Evolutionary conservation across 2,329 filamentous ascomycete species (phyloP).

Genomic region (Stagonosporopsis tanaceti): DNA sequence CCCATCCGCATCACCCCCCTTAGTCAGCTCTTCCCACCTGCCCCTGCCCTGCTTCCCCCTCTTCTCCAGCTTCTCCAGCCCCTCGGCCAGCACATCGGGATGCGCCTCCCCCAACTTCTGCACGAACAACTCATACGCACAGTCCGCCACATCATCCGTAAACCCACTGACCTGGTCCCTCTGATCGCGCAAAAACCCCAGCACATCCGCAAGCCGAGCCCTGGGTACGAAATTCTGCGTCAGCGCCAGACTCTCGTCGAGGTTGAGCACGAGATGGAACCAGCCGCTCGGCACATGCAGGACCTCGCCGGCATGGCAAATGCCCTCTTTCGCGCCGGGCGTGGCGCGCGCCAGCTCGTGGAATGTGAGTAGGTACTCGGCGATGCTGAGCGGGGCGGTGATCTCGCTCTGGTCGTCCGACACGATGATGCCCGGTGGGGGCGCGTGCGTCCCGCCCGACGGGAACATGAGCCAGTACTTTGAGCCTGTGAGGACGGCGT

Average conservation of each 20-base stretch:
- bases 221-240: conserved; percentile 94
- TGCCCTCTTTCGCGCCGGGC: conserved; percentile 82
- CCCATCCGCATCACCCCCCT: conserved; percentile 54
- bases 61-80: conserved; percentile 69
- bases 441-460: conserved; percentile 65
- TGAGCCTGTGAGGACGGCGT: conserved; percentile 84
- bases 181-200: conserved; percentile 83
- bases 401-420: conserved; percentile 91
- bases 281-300: conserved; percentile 92
- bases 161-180: conserved; percentile 90
- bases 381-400: conserved; percentile 90
- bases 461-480: conserved; percentile 99
- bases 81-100: conserved; percentile 70
- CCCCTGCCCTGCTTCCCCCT: conserved; percentile 71
- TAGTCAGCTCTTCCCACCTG: conserved; percentile 84
- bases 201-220: conserved; percentile 75
- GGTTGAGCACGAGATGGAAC: conserved; percentile 96
- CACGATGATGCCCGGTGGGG: conserved; percentile 89
- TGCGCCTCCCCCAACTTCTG: conserved; percentile 69
- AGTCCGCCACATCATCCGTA: conserved; percentile 71
- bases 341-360: conserved; percentile 80
- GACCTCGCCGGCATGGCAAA: conserved; percentile 85
- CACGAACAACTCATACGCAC: conserved; percentile 75
- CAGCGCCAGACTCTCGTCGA: conserved; percentile 83
- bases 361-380: conserved; percentile 94